Percentiles rank a stretch among this genome's conserved stretches.
phyloP scores from a whole-genome alignment of 192 early-diverging fungal genomes.

The Coemansia sp. region DNA sequence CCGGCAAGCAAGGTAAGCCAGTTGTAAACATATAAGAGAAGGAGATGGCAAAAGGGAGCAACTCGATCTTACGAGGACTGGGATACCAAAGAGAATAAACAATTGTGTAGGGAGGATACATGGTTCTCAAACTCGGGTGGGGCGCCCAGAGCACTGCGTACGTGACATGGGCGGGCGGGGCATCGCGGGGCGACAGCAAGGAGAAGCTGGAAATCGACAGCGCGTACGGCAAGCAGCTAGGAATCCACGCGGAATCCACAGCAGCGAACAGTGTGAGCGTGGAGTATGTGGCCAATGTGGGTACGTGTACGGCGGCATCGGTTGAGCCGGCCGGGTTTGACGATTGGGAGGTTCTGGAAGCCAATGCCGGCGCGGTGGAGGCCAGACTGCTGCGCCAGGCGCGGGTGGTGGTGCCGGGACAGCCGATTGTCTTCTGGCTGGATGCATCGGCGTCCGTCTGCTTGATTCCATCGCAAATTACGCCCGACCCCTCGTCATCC shows the following conservation, averaged over 20 bases:
- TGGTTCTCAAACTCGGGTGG: slow-evolving; percentile 45
- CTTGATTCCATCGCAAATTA: slow-evolving; percentile 46
- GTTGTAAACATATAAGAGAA: not conserved
- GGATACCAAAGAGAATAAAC: not conserved
- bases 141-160: slow-evolving; percentile 13
- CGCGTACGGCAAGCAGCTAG: slow-evolving; percentile 64
- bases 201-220: slow-evolving; percentile 70
- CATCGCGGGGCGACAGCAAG: slow-evolving; percentile 9
- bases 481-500: slow-evolving; percentile 27
- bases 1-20: slow-evolving; percentile 58
- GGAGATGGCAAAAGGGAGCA: not conserved
- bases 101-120: slow-evolving; percentile 20
- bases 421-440: slow-evolving; percentile 76
- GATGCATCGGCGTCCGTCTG: slow-evolving; percentile 65
- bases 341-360: slow-evolving; percentile 83
- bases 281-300: slow-evolving; percentile 60
- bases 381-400: slow-evolving; percentile 68
- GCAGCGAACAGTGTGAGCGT: slow-evolving; percentile 20
- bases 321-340: slow-evolving; percentile 71
- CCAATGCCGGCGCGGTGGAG: slow-evolving; percentile 75
- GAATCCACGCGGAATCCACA: slow-evolving; percentile 53
- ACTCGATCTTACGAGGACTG: not conserved
- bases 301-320: slow-evolving; percentile 60
- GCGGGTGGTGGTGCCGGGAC: slow-evolving; percentile 63
- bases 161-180: slow-evolving; percentile 49